phyloP scores from a whole-genome alignment of 164 flowering plant genomes.

The Aristolochia contorta region DNA sequence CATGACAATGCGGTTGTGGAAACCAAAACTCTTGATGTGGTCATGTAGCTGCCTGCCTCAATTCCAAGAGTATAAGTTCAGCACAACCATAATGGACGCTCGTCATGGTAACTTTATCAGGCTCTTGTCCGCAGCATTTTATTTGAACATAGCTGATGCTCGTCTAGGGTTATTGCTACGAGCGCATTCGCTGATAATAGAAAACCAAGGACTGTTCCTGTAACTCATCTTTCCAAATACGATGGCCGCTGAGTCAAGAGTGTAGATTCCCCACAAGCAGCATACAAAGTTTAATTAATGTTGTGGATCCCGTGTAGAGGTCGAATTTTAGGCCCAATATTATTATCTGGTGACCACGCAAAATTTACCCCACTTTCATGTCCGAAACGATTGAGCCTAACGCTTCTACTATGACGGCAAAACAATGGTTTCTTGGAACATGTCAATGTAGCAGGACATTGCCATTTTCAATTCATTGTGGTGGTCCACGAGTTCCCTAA shows the following conservation, averaged over 20 bases:
- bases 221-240: constrained; percentile 8
- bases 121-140: constrained; percentile 7
- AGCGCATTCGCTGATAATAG: constrained; percentile 4
- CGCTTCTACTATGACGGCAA: too few relatives aligned
- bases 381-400: too few relatives aligned
- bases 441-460: constrained; percentile 10
- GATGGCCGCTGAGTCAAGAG: constrained; percentile 3
- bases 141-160: constrained; percentile 3
- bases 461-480: constrained; percentile 2
- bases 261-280: constrained; percentile 7
- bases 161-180: neutral
- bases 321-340: constrained; percentile 2
- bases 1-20: constrained; percentile 4
- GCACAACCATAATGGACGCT: constrained; percentile 7
- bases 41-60: constrained; percentile 10
- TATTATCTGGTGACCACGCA: constrained; percentile 7
- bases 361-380: constrained; percentile 3
- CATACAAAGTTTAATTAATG: constrained; percentile 7
- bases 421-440: constrained; percentile 10
- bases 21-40: constrained; percentile 1
- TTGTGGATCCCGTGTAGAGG: constrained; percentile 1
- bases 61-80: constrained; percentile 5
- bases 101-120: constrained; percentile 14
- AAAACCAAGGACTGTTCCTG: constrained; percentile 9
- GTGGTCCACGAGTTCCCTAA: constrained; percentile 1